These are phyloP conservation scores for Canariomyces notabilis DNA, from an alignment of 2,329 filamentous ascomycete species.

Conservation along the genomic window DNA sequence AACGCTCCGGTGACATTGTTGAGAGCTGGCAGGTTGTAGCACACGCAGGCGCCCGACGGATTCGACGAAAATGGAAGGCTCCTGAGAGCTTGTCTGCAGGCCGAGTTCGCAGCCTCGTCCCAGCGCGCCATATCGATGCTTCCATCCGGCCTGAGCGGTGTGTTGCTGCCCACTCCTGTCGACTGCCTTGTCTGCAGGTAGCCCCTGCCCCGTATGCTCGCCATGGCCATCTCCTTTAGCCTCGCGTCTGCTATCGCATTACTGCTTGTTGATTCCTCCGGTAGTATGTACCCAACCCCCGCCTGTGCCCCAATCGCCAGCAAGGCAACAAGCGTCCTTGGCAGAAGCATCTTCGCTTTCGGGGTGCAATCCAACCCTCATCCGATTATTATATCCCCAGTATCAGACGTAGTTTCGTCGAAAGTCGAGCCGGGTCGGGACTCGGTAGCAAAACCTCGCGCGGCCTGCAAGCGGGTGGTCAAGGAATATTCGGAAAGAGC, in stretches of 20 bases:
- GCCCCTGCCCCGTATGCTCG: conserved; percentile 16
- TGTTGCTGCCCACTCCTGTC: conserved; percentile 23
- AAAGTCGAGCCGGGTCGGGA: conserved; percentile 21
- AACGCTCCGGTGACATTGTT: conserved; percentile 65
- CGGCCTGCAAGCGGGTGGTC: conserved; percentile 11
- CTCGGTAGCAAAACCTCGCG: too few relatives aligned
- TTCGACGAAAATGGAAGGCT: conserved; percentile 58
- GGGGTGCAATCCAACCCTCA: conserved; percentile 14
- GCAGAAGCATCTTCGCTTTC: conserved; percentile 34
- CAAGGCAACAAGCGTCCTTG: conserved; percentile 31
- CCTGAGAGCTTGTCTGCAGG: conserved; percentile 55
- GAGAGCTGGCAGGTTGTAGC: conserved; percentile 74
- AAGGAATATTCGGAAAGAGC: conserved; percentile 3
- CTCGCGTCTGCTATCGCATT: conserved; percentile 26
- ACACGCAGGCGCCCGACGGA: conserved; percentile 71
- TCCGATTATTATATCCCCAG: conserved; percentile 12
- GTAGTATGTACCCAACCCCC: conserved; percentile 27
- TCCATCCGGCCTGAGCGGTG: conserved; percentile 38
- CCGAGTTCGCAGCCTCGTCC: conserved; percentile 49
- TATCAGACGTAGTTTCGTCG: too few relatives aligned
- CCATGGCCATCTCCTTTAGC: conserved; percentile 28
- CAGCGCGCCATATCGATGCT: conserved; percentile 52
- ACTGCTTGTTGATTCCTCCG: conserved; percentile 24
- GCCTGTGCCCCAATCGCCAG: conserved; percentile 34
- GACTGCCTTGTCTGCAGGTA: conserved; percentile 22